Evolutionary conservation across 495 filamentous ascomycete species (phyloP).

Genomic region (Penicillium silybi): DNA sequence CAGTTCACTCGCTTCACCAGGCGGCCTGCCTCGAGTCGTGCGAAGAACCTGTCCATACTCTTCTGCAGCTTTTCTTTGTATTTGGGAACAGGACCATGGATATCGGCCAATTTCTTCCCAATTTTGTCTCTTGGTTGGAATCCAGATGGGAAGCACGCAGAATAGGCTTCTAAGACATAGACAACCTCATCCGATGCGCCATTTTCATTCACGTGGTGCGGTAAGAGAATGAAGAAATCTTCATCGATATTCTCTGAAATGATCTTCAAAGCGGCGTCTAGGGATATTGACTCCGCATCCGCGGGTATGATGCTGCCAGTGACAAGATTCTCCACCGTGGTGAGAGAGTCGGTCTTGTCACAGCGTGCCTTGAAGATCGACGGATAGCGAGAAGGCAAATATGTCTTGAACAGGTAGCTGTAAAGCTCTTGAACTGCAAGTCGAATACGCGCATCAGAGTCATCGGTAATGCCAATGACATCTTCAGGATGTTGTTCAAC

Average conservation of each 20-base stretch:
- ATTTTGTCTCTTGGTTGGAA: constrained; percentile 66
- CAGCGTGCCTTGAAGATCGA: constrained; percentile 47
- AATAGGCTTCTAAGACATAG: constrained; percentile 65
- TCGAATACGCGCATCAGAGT: constrained; percentile 22
- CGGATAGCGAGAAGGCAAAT: constrained; percentile 64
- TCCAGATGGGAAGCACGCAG: constrained; percentile 68
- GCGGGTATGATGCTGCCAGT: background rate
- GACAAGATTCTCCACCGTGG: background rate
- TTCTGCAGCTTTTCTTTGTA: constrained; percentile 66
- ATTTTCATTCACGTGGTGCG: constrained; percentile 12
- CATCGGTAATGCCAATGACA: constrained; percentile 35
- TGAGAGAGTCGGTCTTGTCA: background rate
- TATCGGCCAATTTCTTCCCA: constrained; percentile 55
- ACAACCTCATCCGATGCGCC: background rate
- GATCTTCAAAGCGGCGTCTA: constrained; percentile 1
- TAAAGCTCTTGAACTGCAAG: constrained; percentile 62
- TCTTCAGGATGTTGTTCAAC: constrained; percentile 36
- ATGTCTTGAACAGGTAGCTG: constrained; percentile 54
- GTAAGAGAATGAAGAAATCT: constrained; percentile 72
- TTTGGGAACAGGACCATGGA: constrained; percentile 67
- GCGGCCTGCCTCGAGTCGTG: constrained; percentile 34
- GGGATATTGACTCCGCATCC: background rate
- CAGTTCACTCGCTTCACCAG: constrained; percentile 52
- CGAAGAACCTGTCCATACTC: constrained; percentile 78
- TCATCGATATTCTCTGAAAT: constrained; percentile 28